Evolutionary conservation across 306 rosid genomes (phyloP).

Genomic region (Sphenostylis stenocarpa): DNA sequence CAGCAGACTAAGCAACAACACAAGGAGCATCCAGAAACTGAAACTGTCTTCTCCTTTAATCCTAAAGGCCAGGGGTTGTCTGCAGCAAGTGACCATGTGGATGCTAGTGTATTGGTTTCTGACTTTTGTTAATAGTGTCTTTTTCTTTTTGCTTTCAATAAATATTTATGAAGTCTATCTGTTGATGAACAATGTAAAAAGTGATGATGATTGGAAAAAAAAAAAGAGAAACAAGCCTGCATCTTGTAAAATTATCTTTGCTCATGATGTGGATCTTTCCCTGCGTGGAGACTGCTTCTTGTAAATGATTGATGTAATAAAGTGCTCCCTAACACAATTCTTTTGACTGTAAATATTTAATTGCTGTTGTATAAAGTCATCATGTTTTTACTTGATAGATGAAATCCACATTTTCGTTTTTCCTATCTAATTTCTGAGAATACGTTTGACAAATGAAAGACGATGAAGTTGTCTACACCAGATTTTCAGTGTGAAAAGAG

Average conservation of each 20-base stretch:
- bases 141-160: constrained; percentile 3
- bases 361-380: neutral
- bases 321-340: constrained; percentile 31
- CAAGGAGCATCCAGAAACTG: constrained; percentile 47
- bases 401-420: neutral
- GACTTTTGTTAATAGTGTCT: constrained; percentile 25
- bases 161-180: constrained; percentile 28
- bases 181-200: constrained; percentile 34
- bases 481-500: neutral
- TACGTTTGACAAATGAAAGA: neutral
- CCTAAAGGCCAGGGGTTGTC: neutral
- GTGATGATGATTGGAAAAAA: neutral
- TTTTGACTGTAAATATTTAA: neutral
- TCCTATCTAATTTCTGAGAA: neutral
- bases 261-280: constrained; percentile 21
- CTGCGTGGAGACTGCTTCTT: constrained; percentile 21
- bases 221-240: neutral
- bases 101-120: constrained; percentile 27
- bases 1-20: constrained; percentile 61
- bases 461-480: neutral
- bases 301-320: constrained; percentile 34
- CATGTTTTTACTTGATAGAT: neutral
- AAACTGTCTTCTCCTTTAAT: constrained; percentile 29
- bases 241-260: neutral
- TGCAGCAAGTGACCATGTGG: neutral